These are phyloP conservation scores for Pseudocercospora fijiensis DNA, from an alignment of 2,329 filamentous ascomycete species.

Conservation along the genomic window DNA sequence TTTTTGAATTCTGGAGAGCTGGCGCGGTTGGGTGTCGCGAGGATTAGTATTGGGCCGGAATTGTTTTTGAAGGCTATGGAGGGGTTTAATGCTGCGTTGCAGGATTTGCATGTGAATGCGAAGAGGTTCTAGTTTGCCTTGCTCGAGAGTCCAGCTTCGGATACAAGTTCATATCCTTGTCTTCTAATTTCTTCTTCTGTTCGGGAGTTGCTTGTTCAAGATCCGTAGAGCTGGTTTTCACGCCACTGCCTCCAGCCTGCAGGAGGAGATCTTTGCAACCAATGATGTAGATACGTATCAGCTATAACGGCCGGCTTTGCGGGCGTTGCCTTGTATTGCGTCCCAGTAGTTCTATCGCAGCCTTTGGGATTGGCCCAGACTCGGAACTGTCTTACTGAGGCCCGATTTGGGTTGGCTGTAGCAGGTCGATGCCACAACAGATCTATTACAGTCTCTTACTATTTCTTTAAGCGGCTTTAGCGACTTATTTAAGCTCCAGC, in stretches of 20 bases:
- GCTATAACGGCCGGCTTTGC: background rate
- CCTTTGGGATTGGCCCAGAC: background rate
- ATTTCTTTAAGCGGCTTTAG: too few species aligned
- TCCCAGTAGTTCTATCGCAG: background rate
- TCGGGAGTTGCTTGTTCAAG: background rate
- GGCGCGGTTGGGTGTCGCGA: constrained; percentile 52
- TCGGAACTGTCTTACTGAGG: too few species aligned
- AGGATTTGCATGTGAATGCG: constrained; percentile 5
- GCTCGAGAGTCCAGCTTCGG: too few species aligned
- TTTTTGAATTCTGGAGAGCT: constrained; percentile 40
- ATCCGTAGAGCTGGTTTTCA: too few species aligned
- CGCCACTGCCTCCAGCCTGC: background rate
- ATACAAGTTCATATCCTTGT: too few species aligned
- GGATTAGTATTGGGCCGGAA: constrained; percentile 56
- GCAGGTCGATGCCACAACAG: too few species aligned
- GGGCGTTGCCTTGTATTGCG: background rate
- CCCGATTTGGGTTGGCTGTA: too few species aligned
- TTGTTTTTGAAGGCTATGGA: constrained; percentile 21
- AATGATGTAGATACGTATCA: background rate
- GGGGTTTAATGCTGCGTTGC: constrained; percentile 12
- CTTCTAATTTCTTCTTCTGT: background rate
- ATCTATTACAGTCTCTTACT: too few species aligned
- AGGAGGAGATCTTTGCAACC: background rate
- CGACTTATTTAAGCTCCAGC: too few species aligned
- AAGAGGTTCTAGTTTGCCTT: background rate